phyloP scores from a whole-genome alignment of 2,329 filamentous ascomycete species.

The Aureobasidium sp. region DNA sequence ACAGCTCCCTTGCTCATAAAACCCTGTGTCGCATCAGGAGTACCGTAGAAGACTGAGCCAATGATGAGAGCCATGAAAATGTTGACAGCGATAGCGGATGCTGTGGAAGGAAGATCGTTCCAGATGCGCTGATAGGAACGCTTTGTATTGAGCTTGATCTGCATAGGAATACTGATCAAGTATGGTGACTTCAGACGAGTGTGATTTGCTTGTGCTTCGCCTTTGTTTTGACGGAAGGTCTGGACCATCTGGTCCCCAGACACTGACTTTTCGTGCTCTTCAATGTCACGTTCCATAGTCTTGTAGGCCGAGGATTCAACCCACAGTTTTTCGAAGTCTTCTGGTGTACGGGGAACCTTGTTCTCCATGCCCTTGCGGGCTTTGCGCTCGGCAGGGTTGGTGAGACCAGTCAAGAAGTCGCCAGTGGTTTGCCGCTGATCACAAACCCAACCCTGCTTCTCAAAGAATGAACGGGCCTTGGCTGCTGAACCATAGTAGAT shows the following conservation, averaged over 20 bases:
- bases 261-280: slow-evolving; percentile 41
- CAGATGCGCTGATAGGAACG: slow-evolving; percentile 48
- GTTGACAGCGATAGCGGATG: slow-evolving; percentile 42
- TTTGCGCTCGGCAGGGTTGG: slow-evolving; percentile 55
- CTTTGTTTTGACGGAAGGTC: slow-evolving; percentile 40
- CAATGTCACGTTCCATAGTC: slow-evolving; percentile 43
- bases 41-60: slow-evolving; percentile 53
- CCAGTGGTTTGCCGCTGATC: slow-evolving; percentile 60
- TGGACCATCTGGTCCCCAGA: slow-evolving; percentile 41
- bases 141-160: slow-evolving; percentile 46
- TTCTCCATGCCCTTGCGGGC: slow-evolving; percentile 52
- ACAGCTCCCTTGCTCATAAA: slow-evolving; percentile 64
- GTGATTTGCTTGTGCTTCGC: slow-evolving; percentile 40
- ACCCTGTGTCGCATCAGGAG: slow-evolving; percentile 56
- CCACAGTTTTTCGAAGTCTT: slow-evolving; percentile 56
- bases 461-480: slow-evolving; percentile 58
- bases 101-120: slow-evolving; percentile 46
- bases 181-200: slow-evolving; percentile 50
- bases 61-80: slow-evolving; percentile 54
- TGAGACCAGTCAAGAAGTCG: slow-evolving; percentile 64
- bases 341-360: slow-evolving; percentile 58
- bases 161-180: slow-evolving; percentile 50
- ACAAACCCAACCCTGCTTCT: slow-evolving; percentile 61
- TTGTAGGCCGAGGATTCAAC: slow-evolving; percentile 45
- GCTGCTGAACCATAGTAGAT: slow-evolving; percentile 65